These are phyloP conservation scores for Homolaphlyctis polyrhiza DNA, from an alignment of 371 early-diverging fungal genomes.

Conservation along the genomic window DNA sequence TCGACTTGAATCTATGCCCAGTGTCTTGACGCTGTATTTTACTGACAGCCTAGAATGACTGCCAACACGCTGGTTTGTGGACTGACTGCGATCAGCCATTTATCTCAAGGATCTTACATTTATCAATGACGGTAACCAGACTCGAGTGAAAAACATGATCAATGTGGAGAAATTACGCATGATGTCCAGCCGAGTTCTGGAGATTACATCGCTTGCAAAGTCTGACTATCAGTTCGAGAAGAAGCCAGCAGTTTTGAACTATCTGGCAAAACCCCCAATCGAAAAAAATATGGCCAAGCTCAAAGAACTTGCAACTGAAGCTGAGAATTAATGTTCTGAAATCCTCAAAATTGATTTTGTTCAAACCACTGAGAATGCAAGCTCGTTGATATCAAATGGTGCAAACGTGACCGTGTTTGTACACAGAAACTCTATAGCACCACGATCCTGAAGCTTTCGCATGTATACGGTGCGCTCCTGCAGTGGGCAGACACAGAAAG, in stretches of 20 bases:
- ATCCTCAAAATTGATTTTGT: background rate
- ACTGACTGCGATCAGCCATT: slow-evolving; percentile 28
- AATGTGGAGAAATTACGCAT: slow-evolving; percentile 55
- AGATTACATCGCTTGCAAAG: slow-evolving; percentile 27
- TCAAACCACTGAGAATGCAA: background rate
- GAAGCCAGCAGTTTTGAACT: slow-evolving; percentile 39
- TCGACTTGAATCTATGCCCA: background rate
- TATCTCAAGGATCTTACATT: slow-evolving; percentile 55
- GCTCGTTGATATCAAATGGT: slow-evolving; percentile 3
- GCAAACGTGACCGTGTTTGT: background rate
- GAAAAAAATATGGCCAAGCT: slow-evolving; percentile 37
- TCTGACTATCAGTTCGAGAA: slow-evolving; percentile 27
- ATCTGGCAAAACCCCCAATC: slow-evolving; percentile 41
- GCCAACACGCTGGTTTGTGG: background rate
- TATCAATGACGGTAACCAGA: slow-evolving; percentile 54
- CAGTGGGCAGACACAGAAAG: slow-evolving; percentile 4
- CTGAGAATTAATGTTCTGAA: slow-evolving; percentile 20
- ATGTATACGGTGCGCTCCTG: slow-evolving; percentile 4
- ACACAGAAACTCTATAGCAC: background rate
- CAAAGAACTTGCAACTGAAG: slow-evolving; percentile 40
- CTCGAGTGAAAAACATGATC: slow-evolving; percentile 40
- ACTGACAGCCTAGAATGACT: background rate
- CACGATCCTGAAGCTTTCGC: slow-evolving; percentile 3
- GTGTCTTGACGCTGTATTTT: background rate
- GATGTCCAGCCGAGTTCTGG: slow-evolving; percentile 46